Conservation (phyloP, 176 grass and related monocot species). For the Poa annua region DNA sequence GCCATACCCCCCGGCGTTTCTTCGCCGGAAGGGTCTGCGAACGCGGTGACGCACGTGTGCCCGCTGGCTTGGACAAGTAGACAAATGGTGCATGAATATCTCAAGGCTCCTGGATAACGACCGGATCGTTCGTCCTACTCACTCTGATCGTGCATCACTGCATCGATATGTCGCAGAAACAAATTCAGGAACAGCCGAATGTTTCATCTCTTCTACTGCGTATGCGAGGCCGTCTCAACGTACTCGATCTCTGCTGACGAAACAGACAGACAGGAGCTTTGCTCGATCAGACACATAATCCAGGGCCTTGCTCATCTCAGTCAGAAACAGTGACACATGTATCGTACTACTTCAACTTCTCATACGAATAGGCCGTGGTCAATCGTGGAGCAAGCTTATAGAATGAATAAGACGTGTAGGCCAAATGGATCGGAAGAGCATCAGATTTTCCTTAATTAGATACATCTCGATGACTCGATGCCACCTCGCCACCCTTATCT, state of each 20-base stretch:
- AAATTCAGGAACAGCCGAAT: background rate
- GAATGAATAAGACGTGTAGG: background rate
- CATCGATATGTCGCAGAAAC: too few relatives aligned
- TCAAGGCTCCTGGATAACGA: background rate
- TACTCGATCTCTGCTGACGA: background rate
- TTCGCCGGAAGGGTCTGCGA: too few relatives aligned
- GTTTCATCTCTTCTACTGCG: background rate
- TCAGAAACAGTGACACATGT: background rate
- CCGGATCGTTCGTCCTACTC: background rate
- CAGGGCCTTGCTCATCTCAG: background rate
- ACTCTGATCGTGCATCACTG: background rate
- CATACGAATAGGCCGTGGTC: background rate
- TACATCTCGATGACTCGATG: too few relatives aligned
- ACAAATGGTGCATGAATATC: background rate
- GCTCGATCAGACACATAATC: background rate
- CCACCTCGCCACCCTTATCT: background rate
- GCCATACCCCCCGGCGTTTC: too few relatives aligned
- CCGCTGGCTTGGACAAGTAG: background rate
- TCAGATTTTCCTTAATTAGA: background rate
- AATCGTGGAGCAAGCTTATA: background rate
- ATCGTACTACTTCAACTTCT: background rate
- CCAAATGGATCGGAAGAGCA: background rate
- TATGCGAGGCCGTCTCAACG: background rate
- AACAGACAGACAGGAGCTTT: background rate
- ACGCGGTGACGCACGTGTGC: background rate